Conservation (phyloP, 2,329 filamentous ascomycete genomes). For the Metarhizium rileyi region DNA sequence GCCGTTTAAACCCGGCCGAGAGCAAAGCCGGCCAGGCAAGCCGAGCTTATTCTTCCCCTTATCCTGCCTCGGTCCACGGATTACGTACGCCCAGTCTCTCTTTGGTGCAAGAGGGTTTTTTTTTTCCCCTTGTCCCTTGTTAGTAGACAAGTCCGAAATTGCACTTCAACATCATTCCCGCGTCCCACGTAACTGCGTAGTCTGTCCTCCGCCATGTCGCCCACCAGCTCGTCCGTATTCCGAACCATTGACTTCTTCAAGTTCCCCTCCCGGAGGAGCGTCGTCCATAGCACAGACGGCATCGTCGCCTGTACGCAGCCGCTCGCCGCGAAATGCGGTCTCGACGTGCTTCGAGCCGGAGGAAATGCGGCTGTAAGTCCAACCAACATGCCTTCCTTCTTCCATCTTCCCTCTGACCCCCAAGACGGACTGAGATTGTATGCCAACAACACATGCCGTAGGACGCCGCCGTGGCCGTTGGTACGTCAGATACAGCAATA, state of each 20-base stretch:
- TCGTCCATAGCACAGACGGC: slow-evolving; percentile 85
- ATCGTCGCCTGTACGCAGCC: slow-evolving; percentile 89
- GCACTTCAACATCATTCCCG: too few relatives aligned
- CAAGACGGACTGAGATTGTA: neutral
- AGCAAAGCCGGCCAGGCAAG: too few relatives aligned
- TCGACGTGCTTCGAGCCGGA: slow-evolving; percentile 74
- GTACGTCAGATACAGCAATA: slow-evolving; percentile 28
- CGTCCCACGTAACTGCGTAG: too few relatives aligned
- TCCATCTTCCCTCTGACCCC: too few relatives aligned
- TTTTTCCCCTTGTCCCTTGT: too few relatives aligned
- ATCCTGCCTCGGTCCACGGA: too few relatives aligned
- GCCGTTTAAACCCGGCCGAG: too few relatives aligned
- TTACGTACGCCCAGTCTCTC: too few relatives aligned
- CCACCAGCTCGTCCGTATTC: slow-evolving; percentile 36
- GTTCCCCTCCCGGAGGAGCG: slow-evolving; percentile 75
- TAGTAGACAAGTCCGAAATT: too few relatives aligned
- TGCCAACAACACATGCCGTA: slow-evolving; percentile 25
- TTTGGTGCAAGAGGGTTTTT: too few relatives aligned
- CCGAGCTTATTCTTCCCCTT: too few relatives aligned
- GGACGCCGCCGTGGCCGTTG: slow-evolving; percentile 94
- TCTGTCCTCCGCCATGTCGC: slow-evolving; percentile 29
- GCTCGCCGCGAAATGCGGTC: slow-evolving; percentile 77
- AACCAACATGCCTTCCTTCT: neutral
- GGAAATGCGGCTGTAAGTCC: slow-evolving; percentile 81
- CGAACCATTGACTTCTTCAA: slow-evolving; percentile 44